Conservation (phyloP, 306 rosid species). For the Vigna hirtella region DNA sequence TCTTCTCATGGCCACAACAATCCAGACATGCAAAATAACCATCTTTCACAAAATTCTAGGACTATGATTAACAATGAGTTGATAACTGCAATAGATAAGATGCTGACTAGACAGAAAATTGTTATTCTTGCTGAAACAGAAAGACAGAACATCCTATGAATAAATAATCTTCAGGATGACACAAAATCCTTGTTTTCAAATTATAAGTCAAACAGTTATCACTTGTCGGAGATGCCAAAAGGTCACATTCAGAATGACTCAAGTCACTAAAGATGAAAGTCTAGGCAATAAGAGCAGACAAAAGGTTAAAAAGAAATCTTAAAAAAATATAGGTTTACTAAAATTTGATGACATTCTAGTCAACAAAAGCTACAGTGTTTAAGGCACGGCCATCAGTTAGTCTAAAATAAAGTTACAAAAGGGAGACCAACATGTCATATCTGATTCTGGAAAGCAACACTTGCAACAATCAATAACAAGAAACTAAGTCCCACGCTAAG, state of each 20-base stretch:
- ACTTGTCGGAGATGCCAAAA: not conserved
- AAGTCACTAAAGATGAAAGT: not conserved
- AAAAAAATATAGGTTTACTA: not conserved
- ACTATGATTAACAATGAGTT: not conserved
- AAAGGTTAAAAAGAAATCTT: not conserved
- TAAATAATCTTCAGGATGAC: constrained; percentile 19
- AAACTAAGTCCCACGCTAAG: constrained; percentile 2
- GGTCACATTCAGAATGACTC: constrained; percentile 6
- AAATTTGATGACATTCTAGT: not conserved
- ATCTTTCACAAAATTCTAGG: constrained; percentile 10
- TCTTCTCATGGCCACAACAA: not conserved
- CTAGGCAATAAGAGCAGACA: constrained; percentile 15
- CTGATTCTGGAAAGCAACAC: constrained; percentile 28
- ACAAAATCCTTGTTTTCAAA: not conserved
- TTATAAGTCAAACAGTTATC: not conserved
- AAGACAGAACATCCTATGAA: not conserved
- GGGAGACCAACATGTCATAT: not conserved
- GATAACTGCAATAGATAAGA: not conserved
- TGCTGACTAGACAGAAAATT: constrained; percentile 18
- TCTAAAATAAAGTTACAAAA: constrained; percentile 32
- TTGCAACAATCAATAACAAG: constrained; percentile 5
- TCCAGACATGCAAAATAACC: constrained; percentile 23
- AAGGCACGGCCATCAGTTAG: constrained; percentile 10
- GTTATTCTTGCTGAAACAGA: constrained; percentile 31
- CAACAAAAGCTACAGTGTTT: not conserved